phyloP scores from a whole-genome alignment of 257 asterid species.

The Solanum rostratum region DNA sequence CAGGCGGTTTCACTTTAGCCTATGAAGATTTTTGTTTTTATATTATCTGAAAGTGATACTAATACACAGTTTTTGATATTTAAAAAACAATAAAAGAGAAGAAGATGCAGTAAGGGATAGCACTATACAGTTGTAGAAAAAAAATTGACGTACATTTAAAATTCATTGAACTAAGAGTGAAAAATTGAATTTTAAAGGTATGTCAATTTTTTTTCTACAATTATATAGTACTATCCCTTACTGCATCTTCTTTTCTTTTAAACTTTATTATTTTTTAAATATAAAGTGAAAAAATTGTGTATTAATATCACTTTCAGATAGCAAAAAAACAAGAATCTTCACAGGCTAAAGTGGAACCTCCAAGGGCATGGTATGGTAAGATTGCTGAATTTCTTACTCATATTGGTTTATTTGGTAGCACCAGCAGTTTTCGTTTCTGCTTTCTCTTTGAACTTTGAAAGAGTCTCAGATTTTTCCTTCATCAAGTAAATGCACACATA shows the following conservation, averaged over 20 bases:
- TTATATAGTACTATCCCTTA: not conserved
- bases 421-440: no score
- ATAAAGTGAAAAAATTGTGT: not conserved
- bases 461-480: no score
- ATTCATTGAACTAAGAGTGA: no score
- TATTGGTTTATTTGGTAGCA: no score
- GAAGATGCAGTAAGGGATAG: not conserved
- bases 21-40: not conserved
- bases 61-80: not conserved
- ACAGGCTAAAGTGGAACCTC: not conserved
- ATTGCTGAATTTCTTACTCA: no score
- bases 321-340: not conserved
- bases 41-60: not conserved
- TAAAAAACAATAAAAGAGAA: not conserved
- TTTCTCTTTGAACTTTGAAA: no score
- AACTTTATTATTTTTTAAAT: not conserved
- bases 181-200: no score
- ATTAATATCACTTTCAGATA: not conserved
- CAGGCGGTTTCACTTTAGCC: no score
- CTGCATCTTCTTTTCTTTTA: not conserved
- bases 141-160: no score
- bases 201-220: not conserved
- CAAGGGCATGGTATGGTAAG: no score
- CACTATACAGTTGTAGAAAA: not conserved
- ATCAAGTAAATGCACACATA: no score